Conservation (phyloP, 495 filamentous ascomycete species). For the Neurospora cerealis region DNA sequence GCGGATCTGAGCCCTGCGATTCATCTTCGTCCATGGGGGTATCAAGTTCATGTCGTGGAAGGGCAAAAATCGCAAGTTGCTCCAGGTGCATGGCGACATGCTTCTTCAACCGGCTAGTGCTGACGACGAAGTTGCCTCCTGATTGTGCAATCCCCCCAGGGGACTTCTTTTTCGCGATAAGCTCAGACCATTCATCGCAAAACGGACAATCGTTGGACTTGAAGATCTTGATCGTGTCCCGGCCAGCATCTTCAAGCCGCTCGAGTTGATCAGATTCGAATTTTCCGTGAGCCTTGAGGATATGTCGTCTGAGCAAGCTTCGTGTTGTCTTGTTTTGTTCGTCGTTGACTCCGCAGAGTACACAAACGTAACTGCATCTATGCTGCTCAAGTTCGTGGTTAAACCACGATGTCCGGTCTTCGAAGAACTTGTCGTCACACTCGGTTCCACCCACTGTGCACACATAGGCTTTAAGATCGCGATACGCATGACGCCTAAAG, state of each 20-base stretch:
- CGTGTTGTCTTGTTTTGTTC: neutral
- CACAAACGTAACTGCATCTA: slow-evolving; percentile 15
- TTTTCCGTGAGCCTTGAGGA: neutral
- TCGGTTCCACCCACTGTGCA: slow-evolving; percentile 18
- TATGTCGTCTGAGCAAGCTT: neutral
- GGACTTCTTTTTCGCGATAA: neutral
- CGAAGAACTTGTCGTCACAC: slow-evolving; percentile 18
- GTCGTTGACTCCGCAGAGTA: slow-evolving; percentile 7
- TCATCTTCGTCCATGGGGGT: neutral
- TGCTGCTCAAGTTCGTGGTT: slow-evolving; percentile 23
- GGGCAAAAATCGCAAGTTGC: slow-evolving; percentile 10
- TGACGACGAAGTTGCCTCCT: neutral
- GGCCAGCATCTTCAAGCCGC: neutral
- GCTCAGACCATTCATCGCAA: slow-evolving; percentile 5
- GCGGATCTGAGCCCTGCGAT: neutral
- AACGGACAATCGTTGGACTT: slow-evolving; percentile 2
- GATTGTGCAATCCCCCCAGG: fast-evolving
- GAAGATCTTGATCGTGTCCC: neutral
- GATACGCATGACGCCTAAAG: slow-evolving; percentile 18
- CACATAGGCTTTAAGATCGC: slow-evolving; percentile 26
- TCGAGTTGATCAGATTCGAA: neutral
- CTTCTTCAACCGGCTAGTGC: slow-evolving; percentile 6
- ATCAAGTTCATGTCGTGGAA: neutral
- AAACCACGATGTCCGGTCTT: slow-evolving; percentile 20
- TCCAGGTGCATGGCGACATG: slow-evolving; percentile 11